These are phyloP conservation scores for Lolium perenne DNA, from an alignment of 176 grass and related monocot genomes.

Conservation along the genomic window DNA sequence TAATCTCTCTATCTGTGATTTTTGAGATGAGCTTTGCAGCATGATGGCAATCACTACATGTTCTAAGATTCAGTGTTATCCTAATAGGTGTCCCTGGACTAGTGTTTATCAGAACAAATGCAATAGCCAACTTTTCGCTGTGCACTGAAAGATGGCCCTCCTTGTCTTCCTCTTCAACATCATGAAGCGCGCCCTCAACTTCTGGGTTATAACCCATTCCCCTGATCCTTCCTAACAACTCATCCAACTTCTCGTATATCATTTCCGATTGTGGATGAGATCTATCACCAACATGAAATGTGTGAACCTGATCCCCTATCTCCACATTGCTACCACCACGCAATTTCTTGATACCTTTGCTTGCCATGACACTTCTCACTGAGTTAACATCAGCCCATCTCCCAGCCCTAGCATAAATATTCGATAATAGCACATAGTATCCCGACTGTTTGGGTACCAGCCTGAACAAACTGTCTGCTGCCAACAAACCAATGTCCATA, in stretches of 20 bases:
- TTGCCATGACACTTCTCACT: slow-evolving; percentile 69
- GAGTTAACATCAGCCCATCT: slow-evolving; percentile 72
- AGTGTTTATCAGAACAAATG: slow-evolving; percentile 75
- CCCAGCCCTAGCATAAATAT: slow-evolving; percentile 83
- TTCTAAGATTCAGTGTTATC: slow-evolving; percentile 79
- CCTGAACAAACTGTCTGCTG: slow-evolving; percentile 74
- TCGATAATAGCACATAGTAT: slow-evolving; percentile 83
- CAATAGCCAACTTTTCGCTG: slow-evolving; percentile 77
- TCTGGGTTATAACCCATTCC: slow-evolving; percentile 71
- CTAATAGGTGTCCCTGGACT: slow-evolving; percentile 56
- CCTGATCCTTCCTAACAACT: slow-evolving; percentile 68
- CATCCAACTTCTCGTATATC: slow-evolving; percentile 73
- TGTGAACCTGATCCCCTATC: slow-evolving; percentile 58
- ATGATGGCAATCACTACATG: slow-evolving; percentile 73
- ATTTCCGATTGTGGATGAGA: slow-evolving; percentile 71
- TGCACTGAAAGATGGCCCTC: slow-evolving; percentile 78
- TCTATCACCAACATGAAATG: slow-evolving; percentile 72
- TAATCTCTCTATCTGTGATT: slow-evolving; percentile 62
- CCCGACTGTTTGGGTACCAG: slow-evolving; percentile 71
- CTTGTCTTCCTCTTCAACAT: slow-evolving; percentile 90
- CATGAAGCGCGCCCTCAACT: slow-evolving; percentile 68
- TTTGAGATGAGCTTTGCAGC: slow-evolving; percentile 69
- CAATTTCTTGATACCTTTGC: slow-evolving; percentile 80
- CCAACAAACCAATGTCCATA: slow-evolving; percentile 74
- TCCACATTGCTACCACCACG: slow-evolving; percentile 79